Percentiles rank a stretch among this genome's conserved stretches.
phyloP scores from a whole-genome alignment of 108 stramenopile species.

The Nitzschia sp. region DNA sequence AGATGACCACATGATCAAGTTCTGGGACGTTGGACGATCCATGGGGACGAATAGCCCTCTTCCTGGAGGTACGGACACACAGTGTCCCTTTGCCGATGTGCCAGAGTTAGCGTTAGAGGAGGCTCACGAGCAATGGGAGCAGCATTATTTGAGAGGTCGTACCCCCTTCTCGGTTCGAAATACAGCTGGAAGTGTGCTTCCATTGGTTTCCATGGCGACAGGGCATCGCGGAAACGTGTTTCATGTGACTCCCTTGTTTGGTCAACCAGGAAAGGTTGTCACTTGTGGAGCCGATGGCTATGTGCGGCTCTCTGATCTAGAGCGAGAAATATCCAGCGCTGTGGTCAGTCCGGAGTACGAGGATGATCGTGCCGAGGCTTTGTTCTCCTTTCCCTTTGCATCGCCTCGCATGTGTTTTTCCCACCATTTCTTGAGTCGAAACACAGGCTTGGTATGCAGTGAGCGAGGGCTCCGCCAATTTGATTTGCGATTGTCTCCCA shows the following conservation, averaged over 20 bases:
- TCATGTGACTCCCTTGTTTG: constrained; percentile 59
- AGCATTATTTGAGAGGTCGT: background rate
- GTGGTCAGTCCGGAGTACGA: constrained; percentile 60
- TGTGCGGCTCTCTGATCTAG: constrained; percentile 56
- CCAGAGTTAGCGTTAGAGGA: background rate
- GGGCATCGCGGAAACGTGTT: constrained; percentile 80
- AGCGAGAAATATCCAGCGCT: constrained; percentile 31
- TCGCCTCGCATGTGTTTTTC: constrained; percentile 75
- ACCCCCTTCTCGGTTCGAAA: background rate
- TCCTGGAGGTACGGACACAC: constrained; percentile 51
- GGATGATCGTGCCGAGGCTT: constrained; percentile 30
- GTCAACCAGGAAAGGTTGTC: constrained; percentile 60
- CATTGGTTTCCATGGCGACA: constrained; percentile 60
- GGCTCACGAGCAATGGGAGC: constrained; percentile 17
- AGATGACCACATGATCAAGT: constrained; percentile 69
- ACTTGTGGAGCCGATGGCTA: constrained; percentile 85
- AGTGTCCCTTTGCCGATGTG: constrained; percentile 55
- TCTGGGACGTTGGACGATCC: constrained; percentile 75
- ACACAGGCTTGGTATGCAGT: constrained; percentile 73
- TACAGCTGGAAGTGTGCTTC: constrained; percentile 60
- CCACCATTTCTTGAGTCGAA: constrained; percentile 60
- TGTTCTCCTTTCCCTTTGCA: constrained; percentile 19
- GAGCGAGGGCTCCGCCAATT: constrained; percentile 72
- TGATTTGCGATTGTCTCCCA: constrained; percentile 64
- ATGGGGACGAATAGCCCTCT: constrained; percentile 71